These are phyloP conservation scores for Penicillium roqueforti DNA, from an alignment of 495 filamentous ascomycete species.

Conservation along the genomic window DNA sequence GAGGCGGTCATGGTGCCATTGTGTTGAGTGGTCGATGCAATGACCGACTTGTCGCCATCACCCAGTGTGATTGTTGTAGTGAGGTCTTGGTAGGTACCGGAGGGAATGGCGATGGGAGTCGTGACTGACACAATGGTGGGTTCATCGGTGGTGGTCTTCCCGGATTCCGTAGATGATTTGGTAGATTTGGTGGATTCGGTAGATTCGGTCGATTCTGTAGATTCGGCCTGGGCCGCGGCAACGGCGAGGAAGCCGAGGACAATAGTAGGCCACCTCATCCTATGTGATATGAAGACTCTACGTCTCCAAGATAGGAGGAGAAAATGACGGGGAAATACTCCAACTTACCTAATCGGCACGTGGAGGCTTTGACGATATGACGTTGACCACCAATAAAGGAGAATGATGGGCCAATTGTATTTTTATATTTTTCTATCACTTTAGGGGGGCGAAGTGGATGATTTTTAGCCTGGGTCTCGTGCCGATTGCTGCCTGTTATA, in stretches of 20 bases:
- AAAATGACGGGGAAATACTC: not conserved
- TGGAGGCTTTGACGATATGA: conserved; percentile 4
- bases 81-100: conserved; percentile 38
- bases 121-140: conserved; percentile 15
- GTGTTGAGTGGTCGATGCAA: conserved; percentile 16
- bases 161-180: conserved; percentile 8
- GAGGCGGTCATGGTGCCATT: conserved; percentile 22
- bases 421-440: not conserved
- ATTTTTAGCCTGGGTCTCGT: not conserved
- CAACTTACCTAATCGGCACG: not conserved
- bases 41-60: conserved; percentile 21
- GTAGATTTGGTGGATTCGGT: conserved; percentile 6
- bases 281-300: not conserved
- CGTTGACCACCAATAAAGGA: conserved; percentile 9
- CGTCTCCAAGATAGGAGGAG: not conserved
- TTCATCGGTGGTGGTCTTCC: conserved; percentile 7
- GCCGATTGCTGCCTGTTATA: not conserved
- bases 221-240: conserved; percentile 18
- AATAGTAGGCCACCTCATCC: conserved; percentile 23
- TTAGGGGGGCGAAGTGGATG: not conserved
- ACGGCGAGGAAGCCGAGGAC: conserved; percentile 15
- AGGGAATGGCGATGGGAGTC: conserved; percentile 21
- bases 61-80: conserved; percentile 35
- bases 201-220: too few relatives aligned
- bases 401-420: conserved; percentile 15